Evolutionary conservation across 208 protist genomes (phyloP).

Genomic region (Naegleria lovaniensis): DNA sequence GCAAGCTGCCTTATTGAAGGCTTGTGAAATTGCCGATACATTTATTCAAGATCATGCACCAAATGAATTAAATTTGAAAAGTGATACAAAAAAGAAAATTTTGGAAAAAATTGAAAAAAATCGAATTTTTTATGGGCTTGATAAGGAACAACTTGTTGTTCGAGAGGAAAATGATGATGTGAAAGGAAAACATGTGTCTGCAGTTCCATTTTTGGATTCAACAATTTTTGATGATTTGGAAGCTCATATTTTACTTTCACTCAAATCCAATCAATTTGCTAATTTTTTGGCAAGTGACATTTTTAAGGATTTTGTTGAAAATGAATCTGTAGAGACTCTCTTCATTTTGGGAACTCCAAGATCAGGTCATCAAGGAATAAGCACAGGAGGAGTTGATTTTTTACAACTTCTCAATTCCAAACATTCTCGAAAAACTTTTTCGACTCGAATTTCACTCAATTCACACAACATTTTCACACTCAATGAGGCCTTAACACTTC

Average conservation of each 20-base stretch:
- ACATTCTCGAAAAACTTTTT: not conserved
- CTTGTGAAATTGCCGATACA: not conserved
- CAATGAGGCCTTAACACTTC: not conserved
- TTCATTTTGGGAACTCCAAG: not conserved
- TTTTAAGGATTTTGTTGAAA: not conserved
- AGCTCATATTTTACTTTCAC: not conserved
- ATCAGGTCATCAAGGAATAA: not conserved
- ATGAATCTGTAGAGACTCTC: not conserved
- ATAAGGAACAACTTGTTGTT: too few relatives aligned
- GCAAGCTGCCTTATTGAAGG: not conserved
- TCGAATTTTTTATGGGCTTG: not conserved
- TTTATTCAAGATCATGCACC: not conserved
- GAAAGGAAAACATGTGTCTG: not conserved
- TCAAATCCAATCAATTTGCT: not conserved
- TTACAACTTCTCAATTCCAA: not conserved
- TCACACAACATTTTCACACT: not conserved
- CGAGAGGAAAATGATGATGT: not conserved
- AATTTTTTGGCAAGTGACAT: not conserved
- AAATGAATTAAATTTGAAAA: not conserved
- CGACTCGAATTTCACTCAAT: not conserved
- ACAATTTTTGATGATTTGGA: not conserved
- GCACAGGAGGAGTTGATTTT: not conserved
- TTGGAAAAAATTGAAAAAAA: not conserved
- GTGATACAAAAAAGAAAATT: not conserved
- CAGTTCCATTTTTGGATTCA: not conserved